These are phyloP conservation scores for Fusarium stilboides DNA, from an alignment of 2,329 filamentous ascomycete species.

Conservation along the genomic window DNA sequence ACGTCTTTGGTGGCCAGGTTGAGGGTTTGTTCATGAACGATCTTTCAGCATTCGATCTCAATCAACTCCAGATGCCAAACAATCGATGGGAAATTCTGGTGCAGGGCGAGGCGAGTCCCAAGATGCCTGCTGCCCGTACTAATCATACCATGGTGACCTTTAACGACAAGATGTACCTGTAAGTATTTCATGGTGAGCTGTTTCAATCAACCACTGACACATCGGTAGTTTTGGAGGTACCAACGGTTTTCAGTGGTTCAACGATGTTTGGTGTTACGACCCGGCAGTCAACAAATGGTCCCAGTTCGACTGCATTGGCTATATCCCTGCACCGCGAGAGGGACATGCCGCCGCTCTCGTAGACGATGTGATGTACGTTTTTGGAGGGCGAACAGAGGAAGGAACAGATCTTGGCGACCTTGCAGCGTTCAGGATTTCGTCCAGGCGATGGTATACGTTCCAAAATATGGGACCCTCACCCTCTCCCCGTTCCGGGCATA, in stretches of 20 bases:
- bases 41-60: conserved; percentile 93
- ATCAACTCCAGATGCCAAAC: conserved; percentile 89
- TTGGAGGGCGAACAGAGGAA: conserved; percentile 95
- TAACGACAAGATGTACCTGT: conserved; percentile 95
- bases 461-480: conserved; percentile 99
- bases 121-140: conserved; percentile 87
- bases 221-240: conserved; percentile 89
- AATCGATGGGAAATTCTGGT: conserved; percentile 97
- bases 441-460: conserved; percentile 97
- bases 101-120: conserved; percentile 67
- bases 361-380: conserved; percentile 99
- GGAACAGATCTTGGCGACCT: conserved; percentile 93
- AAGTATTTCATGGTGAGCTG: conserved; percentile 58
- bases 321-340: conserved; percentile 93
- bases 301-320: conserved; percentile 95
- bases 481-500: conserved; percentile 93
- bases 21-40: conserved; percentile 99
- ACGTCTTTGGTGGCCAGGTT: conserved; percentile 96
- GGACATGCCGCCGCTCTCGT: conserved; percentile 95
- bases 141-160: conserved; percentile 95
- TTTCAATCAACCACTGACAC: conserved; percentile 26
- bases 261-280: conserved; percentile 98
- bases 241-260: conserved; percentile 97
- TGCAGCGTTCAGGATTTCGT: conserved; percentile 81
- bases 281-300: conserved; percentile 86